Evolutionary conservation across 345 rosid species (phyloP), one percentile per base, ranked within the genome.

Genomic region (Eucalyptus marginata): DNA sequence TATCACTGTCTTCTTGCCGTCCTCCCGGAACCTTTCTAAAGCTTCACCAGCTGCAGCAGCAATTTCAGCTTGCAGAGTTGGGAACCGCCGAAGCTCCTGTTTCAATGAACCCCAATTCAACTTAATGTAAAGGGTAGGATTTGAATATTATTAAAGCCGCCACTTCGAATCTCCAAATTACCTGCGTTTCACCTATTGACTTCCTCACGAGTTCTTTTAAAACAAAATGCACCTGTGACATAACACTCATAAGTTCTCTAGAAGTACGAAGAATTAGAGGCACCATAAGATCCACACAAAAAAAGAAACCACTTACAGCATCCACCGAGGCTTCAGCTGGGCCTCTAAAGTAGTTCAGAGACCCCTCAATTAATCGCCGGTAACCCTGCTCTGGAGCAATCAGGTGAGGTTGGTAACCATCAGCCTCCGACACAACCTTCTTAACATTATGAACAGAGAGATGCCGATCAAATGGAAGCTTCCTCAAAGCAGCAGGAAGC

Each of bases 351-450:
- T 93, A 96, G 84, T 92, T 91, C 16, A 96, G 85, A 1, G 98
- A 89, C 15, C 96, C 93, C 88, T 96, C 98, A 54, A 96, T 95
- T 10, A 96, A 92, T 52, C 97, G 95, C 46, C 97, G 91, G 89
- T 96, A 96, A 87, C 97, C 98, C 90, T 96, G 98, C 89, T 96
- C 98, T 10, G 98, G 98, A 25, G 98, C 97, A 87, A 96, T 94
- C 92, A 96, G 92, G 92, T 96, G 98, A 86, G 97, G 98, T 89
- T 96, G 98, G 89, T 96, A 96, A 31, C 98, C 98, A 92, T 96
- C 98, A 86, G 98, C 96, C 92, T 96, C 96, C 7, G 97, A 95
- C 46, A 96, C 96, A 7, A 96, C 95, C 91, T 90, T 95, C 93
- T 90, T 95, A 15, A 96, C 96, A 87, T 96, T 95, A 89, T 96